Base-by-base conservation (phyloP, 1,139 yeast species). In the Geotrichum restrictum region DNA sequence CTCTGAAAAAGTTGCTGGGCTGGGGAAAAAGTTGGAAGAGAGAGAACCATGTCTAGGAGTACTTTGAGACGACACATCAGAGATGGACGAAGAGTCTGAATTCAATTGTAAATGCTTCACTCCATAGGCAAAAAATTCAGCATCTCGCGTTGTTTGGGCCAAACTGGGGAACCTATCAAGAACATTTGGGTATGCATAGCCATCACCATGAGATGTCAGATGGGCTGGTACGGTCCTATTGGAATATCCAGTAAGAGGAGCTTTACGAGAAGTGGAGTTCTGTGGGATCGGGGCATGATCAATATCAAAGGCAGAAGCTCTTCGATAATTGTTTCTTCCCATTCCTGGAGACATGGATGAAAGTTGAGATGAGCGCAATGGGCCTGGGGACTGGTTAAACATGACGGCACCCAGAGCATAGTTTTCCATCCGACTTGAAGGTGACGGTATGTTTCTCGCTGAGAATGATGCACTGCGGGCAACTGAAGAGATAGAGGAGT, bases 91-190 rank as follows among this genome's bases (percentile, higher is more conserved):
- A 5, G 31, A 14, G 36, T 45, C 52, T 11, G 38, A 22, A 29
- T 45, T 46, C 10, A 52, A 38, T n/a, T 49, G 37, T 21, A 40
- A 14, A 10, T 44, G 34, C 29, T 45, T 45, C 36, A 45, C 37
- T 19, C 49, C 48, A 33, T 37, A 27, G 3, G 52, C 33, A 8
- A 76, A 64, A 41, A 81, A 65, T 62, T 86, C 94, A 39, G 85
- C 78, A 57, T 85, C 91, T 60, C 88, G 74, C 0, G 95, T 86
- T 37, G 88, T 87, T 56, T 86, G 94, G 11, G 88, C 88, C 18
- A 86, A 83, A n/a, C 81, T 72, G 6, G 87, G 74, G 64, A 86
- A 85, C 66, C 85, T 82, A 58, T 49, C 57, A n/a, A 54, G 47
- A 10, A 54, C 49, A 32, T 49, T 31, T 5, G 37, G 11, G 11